Evolutionary conservation across 1,284 basidiomycete genomes (phyloP), one percentile per base, ranked within the genome.

Genomic region (Ceratobasidium sp.): DNA sequence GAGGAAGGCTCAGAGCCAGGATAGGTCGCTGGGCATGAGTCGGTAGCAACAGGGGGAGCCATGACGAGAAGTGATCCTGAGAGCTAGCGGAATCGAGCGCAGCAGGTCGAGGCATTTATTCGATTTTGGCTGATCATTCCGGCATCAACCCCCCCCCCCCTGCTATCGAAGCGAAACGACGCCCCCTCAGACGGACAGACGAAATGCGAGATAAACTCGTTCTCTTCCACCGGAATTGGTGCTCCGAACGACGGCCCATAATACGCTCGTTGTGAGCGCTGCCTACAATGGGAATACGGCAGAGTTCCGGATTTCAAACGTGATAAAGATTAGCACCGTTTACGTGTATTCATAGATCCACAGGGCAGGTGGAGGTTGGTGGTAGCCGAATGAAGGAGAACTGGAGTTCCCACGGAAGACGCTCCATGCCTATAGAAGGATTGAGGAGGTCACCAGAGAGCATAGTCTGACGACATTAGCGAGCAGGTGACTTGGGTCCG

Each of bases 91-190:
- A 45, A 5, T 12, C 21, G 4, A 55, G 30, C 16, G 23, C 12
- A 9, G 50, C 14, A 16, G 76, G 67, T 78, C 78, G 50, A 78
- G 50, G 52, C 30, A 55, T 34, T 55, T 55, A 55, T 55, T 32
- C 6, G 10, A 6, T 12, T 34, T 55, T 18, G 12, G 28, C 18
- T 53, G 52, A 28, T 28, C 4, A 21, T 52, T n/a, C n/a, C 57
- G n/a, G n/a, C n/a, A n/a, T 1, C 57, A 4, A 18, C 3, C 6
- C 32, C 26, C 57, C 8, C 26, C 39, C 36, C 26, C 3, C 41
- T 16, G 18, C 3, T 30, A 43, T 43, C 30, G 14, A 2, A 28
- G 53, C 6, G 16, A 55, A 16, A 8, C 9, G 5, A 23, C 6
- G 53, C 3, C 28, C 10, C 16, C 34, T 12, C 53, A 34, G 12